Evolutionary conservation across 2,329 filamentous ascomycete genomes (phyloP), one percentile per base, ranked within the genome.

Genomic region (Calonectria honghensis): DNA sequence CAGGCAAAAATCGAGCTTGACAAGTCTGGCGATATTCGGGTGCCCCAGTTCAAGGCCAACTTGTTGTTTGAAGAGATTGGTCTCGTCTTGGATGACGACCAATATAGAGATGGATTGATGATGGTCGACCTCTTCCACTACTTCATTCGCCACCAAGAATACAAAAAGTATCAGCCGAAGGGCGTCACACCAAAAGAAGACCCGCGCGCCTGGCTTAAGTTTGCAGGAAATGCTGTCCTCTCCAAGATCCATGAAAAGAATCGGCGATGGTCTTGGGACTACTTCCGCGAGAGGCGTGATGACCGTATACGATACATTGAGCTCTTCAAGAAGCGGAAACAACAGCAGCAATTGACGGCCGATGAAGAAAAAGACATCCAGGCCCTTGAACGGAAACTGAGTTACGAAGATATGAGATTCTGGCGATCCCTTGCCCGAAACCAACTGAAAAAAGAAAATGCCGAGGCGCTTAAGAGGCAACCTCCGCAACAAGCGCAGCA

Each of bases 111-210:
- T 86, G 95, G 94, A 6, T 87, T 99, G 73, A 99, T 99, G 97
- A 94, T 99, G 88, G 94, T 98, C 2, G 97, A 99, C 83, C 89
- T 98, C 3, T 99, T 99, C 88, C 97, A 99, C 85, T 98, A 98
- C 86, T 99, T 98, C 84, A 94, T 98, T 79, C 93, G 96, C 39
- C 97, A 99, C 79, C 97, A 98, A 84, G 96, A 99, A 84, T 98
- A 98, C 87, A 97, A 97, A 83, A 96, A 94, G 80, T 89, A 96
- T 73, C 95, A 98, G 80, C 97, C 97, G 5, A 97, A 97, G 82
- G 93, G 89, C 1, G 90, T 93, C 73, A 90, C 91, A 0, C 94
- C 95, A 0, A 98, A 96, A 82, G 95, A 98, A 84, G 95, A 98
- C 79, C 96, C 97, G 18, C 91, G 92, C 48, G 97, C 96, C 0